Evolutionary conservation across 441 rosid species (phyloP), one percentile per base, ranked within the genome.

Genomic region (Jatropha multifida): DNA sequence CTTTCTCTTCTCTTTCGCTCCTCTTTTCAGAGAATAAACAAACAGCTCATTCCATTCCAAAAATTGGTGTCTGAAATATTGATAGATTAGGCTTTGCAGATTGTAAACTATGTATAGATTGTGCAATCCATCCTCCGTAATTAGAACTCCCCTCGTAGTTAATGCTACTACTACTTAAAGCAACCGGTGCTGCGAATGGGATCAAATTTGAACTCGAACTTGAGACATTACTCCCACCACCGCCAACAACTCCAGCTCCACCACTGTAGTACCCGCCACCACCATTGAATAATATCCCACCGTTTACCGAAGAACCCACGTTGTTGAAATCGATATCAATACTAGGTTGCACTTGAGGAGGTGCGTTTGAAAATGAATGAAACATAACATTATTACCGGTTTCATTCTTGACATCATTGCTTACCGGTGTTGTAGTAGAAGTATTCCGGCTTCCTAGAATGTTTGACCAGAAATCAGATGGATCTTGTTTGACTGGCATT

Each of bases 31-130:
- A 32, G 32, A 46, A 11, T 2, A 46, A 7, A 46, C 4, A 7
- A 11, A 54, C 5, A n/a, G 49, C 82, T 94, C 92, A 92, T 83
- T 94, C 98, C 84, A 89, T 86, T 37, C 98, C 98, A 84, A 90
- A 90, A 74, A 94, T 90, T 17, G 97, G 94, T 41, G 94, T 90
- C 92, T 90, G 94, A 81, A 90, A 89, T 79, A 88, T 84, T 27
- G 94, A 86, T 44, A 92, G 81, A 76, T 77, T 88, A 5, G 91
- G 75, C 85, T 94, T 92, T 69, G 87, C 89, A 83, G 88, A 52
- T 80, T 86, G 92, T 75, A 85, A 84, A 62, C 90, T 64, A 79
- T 80, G 90, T 68, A 84, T 46, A 70, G 89, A 59, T 65, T 82
- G 85, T 67, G 87, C 78, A 79, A 83, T 85, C 80, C 87, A 84